phyloP scores from a whole-genome alignment of 2,329 filamentous ascomycete genomes.

The Pseudonectria foliicola region DNA sequence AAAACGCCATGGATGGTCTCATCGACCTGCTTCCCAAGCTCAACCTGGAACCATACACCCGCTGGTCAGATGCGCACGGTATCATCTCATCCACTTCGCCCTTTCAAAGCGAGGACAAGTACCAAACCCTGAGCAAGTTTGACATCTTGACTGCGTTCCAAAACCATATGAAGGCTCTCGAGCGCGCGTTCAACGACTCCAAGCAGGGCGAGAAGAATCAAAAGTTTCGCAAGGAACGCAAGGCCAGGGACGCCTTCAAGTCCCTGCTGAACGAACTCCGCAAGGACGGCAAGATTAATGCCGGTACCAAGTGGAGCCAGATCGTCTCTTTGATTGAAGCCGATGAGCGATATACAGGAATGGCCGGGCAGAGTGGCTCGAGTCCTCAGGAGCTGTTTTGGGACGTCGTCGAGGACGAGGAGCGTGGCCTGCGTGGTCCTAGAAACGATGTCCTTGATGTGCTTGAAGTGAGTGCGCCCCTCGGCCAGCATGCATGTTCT shows the following conservation, averaged over 20 bases:
- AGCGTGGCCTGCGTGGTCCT: slow-evolving; percentile 72
- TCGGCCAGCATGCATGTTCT: neutral
- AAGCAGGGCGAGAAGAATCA: slow-evolving; percentile 80
- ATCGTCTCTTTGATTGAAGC: slow-evolving; percentile 67
- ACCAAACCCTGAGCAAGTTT: slow-evolving; percentile 75
- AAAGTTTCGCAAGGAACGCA: slow-evolving; percentile 75
- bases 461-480: slow-evolving; percentile 61
- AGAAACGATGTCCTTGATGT: slow-evolving; percentile 83
- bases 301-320: slow-evolving; percentile 83
- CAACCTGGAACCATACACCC: slow-evolving; percentile 84
- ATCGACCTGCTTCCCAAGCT: slow-evolving; percentile 70
- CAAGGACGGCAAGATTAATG: slow-evolving; percentile 73
- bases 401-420: slow-evolving; percentile 91
- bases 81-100: slow-evolving; percentile 70
- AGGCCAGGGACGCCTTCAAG: slow-evolving; percentile 75
- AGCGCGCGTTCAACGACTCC: slow-evolving; percentile 84
- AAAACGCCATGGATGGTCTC: slow-evolving; percentile 78
- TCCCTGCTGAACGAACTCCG: slow-evolving; percentile 68
- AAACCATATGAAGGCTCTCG: slow-evolving; percentile 86
- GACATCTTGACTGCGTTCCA: slow-evolving; percentile 92
- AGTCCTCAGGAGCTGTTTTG: slow-evolving; percentile 89
- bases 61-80: slow-evolving; percentile 84
- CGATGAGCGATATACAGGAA: slow-evolving; percentile 75
- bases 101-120: slow-evolving; percentile 77
- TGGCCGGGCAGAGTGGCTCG: slow-evolving; percentile 79